These are phyloP conservation scores for Tuber microsphaerosporum DNA, from an alignment of 495 filamentous ascomycete species.

Conservation along the genomic window DNA sequence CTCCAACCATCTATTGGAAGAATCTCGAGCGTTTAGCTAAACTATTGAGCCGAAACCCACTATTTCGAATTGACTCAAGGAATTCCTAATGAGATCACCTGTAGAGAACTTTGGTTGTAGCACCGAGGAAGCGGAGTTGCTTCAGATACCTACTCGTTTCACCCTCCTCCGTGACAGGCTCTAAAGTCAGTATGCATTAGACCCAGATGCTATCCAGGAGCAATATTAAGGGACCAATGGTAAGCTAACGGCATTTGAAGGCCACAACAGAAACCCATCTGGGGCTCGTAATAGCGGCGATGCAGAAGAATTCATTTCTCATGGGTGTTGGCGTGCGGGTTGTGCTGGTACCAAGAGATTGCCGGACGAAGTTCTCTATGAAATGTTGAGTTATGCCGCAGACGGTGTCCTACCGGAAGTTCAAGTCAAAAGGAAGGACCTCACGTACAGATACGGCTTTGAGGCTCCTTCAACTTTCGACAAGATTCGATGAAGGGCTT, in stretches of 20 bases:
- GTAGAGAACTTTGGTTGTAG: neutral
- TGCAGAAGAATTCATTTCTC: neutral
- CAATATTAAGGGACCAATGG: neutral
- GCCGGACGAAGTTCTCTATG: slow-evolving; percentile 13
- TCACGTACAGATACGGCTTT: slow-evolving; percentile 29
- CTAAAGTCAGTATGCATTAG: neutral
- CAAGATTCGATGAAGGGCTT: slow-evolving; percentile 27
- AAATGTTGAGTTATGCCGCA: slow-evolving; percentile 30
- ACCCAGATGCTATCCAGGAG: neutral
- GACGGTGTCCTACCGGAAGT: slow-evolving; percentile 31
- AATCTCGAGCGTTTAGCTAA: neutral
- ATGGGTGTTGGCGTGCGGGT: neutral
- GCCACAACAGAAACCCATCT: neutral
- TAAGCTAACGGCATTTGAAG: neutral
- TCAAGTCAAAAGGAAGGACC: slow-evolving; percentile 34
- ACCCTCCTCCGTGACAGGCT: neutral
- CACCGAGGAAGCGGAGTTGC: neutral
- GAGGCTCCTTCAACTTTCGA: slow-evolving; percentile 23
- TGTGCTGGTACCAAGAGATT: slow-evolving; percentile 17
- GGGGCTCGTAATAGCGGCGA: neutral
- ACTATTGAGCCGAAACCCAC: neutral
- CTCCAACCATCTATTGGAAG: neutral
- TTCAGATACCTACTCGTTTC: neutral
- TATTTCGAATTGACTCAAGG: neutral
- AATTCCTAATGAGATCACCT: neutral